Evolutionary conservation across 441 rosid genomes (phyloP), one percentile per base, ranked within the genome.

Genomic region (Mallotus japonicus): DNA sequence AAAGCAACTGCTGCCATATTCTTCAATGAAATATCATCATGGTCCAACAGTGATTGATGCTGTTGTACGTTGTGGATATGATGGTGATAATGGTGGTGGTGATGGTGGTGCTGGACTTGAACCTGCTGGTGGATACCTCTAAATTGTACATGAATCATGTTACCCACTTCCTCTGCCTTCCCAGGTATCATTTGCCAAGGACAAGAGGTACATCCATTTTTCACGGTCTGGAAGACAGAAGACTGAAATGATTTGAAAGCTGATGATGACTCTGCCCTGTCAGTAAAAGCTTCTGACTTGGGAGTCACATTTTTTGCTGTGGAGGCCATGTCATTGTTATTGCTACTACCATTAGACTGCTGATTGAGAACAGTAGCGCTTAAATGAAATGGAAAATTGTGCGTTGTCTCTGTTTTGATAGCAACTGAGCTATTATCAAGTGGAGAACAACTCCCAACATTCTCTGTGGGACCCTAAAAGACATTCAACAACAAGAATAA

Each of bases 371-470:
- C 82, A 57, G 84, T 65, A 65, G 78, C 79, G 78, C 74, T 85
- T 19, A 87, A 81, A 73, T 76, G 73, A 58, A 87, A 84, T 76
- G 81, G 86, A 47, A 78, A 72, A 64, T 81, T 81, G n/a, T 73
- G 74, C 74, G 65, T 68, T 2, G 75, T 65, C 68, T 83, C 82
- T 24, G 82, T 78, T 77, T 86, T 90, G 74, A 72, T 71, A 40
- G 81, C 87, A 75, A 75, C 70, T 37, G 83, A 83, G 65, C 84
- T 67, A 80, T 83, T 83, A 74, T 80, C 92, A 63, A 78, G 80
- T 15, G 93, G 87, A 83, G 90, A 87, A 74, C 85, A 87, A 77
- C 92, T 89, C 70, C 88, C 91, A 15, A 73, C 81, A 22, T 81
- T 85, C 73, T 85, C 89, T 40, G 79, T 80, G 54, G 69, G 86